These are phyloP conservation scores for Asterophora lycoperdoides DNA, from an alignment of 768 basidiomycete genomes.

Conservation along the genomic window DNA sequence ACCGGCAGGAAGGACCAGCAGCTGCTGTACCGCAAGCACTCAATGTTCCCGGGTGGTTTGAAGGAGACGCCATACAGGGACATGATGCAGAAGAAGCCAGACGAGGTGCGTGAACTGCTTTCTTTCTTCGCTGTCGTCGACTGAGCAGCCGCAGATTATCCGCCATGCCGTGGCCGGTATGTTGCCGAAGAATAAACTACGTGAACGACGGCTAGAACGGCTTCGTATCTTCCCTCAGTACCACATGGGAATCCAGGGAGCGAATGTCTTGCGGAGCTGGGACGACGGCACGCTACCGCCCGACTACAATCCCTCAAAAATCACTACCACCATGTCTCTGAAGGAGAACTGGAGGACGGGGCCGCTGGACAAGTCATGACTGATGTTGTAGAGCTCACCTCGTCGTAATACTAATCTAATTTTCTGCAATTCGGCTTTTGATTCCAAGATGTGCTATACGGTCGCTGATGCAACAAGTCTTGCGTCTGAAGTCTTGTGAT, in stretches of 20 bases:
- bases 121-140: neutral
- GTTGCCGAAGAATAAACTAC: conserved; percentile 96
- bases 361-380: conserved; percentile 7
- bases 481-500: too few relatives aligned
- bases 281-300: conserved; percentile 70
- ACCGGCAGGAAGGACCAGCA: conserved; percentile 89
- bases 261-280: conserved; percentile 79
- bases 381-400: conserved; percentile 9
- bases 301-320: conserved; percentile 39
- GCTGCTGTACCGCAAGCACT: conserved; percentile 82
- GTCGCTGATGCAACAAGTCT: neutral
- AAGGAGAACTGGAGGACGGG: conserved; percentile 27
- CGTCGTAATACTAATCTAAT: conserved; percentile 5
- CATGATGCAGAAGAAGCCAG: conserved; percentile 83
- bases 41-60: conserved; percentile 90
- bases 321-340: conserved; percentile 37
- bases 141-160: conserved; percentile 62
- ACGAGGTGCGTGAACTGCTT: conserved; percentile 61
- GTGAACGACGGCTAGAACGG: conserved; percentile 82
- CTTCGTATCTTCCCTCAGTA: conserved; percentile 83
- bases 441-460: neutral
- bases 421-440: neutral
- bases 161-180: conserved; percentile 95
- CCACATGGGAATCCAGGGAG: conserved; percentile 71
- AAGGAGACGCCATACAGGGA: conserved; percentile 84